phyloP scores from a whole-genome alignment of 192 early-diverging fungal genomes.

The Dissophora ornata region DNA sequence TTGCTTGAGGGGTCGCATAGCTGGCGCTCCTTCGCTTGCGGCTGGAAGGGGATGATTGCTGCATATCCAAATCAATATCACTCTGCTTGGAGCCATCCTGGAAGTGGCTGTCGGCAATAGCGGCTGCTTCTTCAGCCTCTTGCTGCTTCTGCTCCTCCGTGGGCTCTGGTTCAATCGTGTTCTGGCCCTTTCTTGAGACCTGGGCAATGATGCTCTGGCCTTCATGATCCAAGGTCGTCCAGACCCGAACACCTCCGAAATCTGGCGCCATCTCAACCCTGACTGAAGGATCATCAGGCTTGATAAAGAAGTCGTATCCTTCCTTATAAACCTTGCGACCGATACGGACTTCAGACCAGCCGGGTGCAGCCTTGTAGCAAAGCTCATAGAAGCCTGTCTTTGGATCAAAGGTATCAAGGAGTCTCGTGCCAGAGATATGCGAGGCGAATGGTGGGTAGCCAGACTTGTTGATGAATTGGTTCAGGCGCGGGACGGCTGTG shows the following conservation, averaged over 20 bases:
- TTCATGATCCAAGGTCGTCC: constrained; percentile 49
- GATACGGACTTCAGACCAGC: constrained; percentile 61
- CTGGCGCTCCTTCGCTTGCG: constrained; percentile 38
- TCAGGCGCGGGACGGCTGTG: constrained; percentile 53
- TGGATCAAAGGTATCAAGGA: constrained; percentile 54
- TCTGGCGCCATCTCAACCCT: constrained; percentile 47
- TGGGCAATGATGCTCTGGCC: constrained; percentile 53
- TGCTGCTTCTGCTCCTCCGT: constrained; percentile 1
- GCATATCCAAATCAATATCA: constrained; percentile 6
- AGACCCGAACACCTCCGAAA: constrained; percentile 53
- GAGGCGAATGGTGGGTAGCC: constrained; percentile 68
- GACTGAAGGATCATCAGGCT: constrained; percentile 53
- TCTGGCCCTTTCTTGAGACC: constrained; percentile 47
- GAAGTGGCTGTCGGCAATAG: background rate
- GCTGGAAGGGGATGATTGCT: background rate
- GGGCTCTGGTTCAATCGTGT: constrained; percentile 1
- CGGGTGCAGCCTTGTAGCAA: constrained; percentile 51
- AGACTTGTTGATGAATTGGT: constrained; percentile 56
- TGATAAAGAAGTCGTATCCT: constrained; percentile 58
- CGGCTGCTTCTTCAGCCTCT: background rate
- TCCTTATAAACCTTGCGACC: constrained; percentile 55
- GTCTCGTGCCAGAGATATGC: constrained; percentile 59
- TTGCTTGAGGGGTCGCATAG: background rate
- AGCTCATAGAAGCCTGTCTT: constrained; percentile 56
- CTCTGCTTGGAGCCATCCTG: background rate